Base-by-base conservation (phyloP, 1,139 yeast genomes). In the Kazachstania sp. region DNA sequence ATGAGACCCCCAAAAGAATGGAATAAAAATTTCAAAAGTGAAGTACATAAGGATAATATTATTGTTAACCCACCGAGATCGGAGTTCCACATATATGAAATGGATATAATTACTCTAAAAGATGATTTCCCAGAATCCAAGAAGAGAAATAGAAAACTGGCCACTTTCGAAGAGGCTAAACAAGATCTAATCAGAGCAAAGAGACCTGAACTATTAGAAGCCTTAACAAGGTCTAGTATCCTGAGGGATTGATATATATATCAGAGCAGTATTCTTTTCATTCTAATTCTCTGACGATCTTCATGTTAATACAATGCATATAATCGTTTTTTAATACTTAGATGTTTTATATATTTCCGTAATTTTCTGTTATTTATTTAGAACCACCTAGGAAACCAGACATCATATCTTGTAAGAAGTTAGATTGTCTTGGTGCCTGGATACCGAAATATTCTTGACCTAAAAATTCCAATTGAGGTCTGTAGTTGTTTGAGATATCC, bases 391-490 rank as follows among this genome's bases (percentile, higher is more conserved):
- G 74, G 47, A 88, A 71, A 31, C 88, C 87, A 20, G 94, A 82
- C 95, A 90, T 86, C 71, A 90, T 73, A 59, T 83, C 87, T 57
- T 87, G 92, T 59, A 90, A 69, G 71, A 86, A 72, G 61, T 87
- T 86, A 16, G 73, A 74, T 49, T 77, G 81, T 44, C 75, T 77
- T 45, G 73, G 78, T 12, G 77, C 71, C 16, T 75, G 67, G 40
- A 82, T 77, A 13, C 83, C 85, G 55, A 81, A 82, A 59, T 75
- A 78, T 6, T 67, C 59, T 53, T 68, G 69, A 35, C 83, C 86
- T 49, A 83, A 62, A 46, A 73, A 75, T 41, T 75, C 79, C 37
- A 77, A 68, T 12, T 78, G 73, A 2, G 67, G 67, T 18, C 63
- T 48, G 32, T 76, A 67, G 19, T 66, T 55, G 3, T 50, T 50